Conservation (phyloP, 306 rosid genomes). For the Mimosa bimucronata region DNA sequence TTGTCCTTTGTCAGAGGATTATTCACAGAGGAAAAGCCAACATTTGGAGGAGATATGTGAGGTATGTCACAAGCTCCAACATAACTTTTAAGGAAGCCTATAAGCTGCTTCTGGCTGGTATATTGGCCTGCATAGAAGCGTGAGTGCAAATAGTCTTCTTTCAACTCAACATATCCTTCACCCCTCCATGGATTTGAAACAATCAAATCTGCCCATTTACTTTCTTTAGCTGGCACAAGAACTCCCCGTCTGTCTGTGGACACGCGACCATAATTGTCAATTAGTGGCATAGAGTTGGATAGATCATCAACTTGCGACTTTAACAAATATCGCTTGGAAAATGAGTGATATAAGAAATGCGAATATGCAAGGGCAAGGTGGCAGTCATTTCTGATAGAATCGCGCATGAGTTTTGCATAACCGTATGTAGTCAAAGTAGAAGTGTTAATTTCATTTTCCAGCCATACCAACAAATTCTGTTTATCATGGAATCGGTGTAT, state of each 20-base stretch:
- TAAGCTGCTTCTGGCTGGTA: constrained; percentile 24
- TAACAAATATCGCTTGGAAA: constrained; percentile 24
- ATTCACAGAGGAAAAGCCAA: constrained; percentile 48
- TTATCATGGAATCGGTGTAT: constrained; percentile 25
- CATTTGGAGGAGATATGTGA: constrained; percentile 58
- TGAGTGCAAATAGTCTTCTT: constrained; percentile 49
- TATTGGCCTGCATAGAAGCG: constrained; percentile 43
- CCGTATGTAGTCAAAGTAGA: constrained; percentile 2
- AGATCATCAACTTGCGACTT: constrained; percentile 15
- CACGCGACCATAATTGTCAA: constrained; percentile 58
- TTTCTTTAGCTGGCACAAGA: constrained; percentile 66
- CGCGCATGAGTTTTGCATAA: constrained; percentile 43
- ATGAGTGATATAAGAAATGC: constrained; percentile 66
- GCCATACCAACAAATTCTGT: constrained; percentile 50
- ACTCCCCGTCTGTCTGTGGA: constrained; percentile 30
- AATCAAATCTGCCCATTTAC: constrained; percentile 70
- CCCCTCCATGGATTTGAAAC: constrained; percentile 66
- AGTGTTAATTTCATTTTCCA: constrained; percentile 34
- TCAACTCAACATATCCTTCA: constrained; percentile 59
- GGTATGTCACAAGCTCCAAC: constrained; percentile 69
- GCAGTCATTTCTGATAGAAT: constrained; percentile 21
- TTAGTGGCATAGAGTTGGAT: constrained; percentile 57
- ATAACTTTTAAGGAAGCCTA: constrained; percentile 47
- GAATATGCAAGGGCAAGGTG: constrained; percentile 45
- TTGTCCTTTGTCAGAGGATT: constrained; percentile 60